Conservation (phyloP, 225 moss, liverwort and hornwort species). For the Sphagnum contortum region DNA sequence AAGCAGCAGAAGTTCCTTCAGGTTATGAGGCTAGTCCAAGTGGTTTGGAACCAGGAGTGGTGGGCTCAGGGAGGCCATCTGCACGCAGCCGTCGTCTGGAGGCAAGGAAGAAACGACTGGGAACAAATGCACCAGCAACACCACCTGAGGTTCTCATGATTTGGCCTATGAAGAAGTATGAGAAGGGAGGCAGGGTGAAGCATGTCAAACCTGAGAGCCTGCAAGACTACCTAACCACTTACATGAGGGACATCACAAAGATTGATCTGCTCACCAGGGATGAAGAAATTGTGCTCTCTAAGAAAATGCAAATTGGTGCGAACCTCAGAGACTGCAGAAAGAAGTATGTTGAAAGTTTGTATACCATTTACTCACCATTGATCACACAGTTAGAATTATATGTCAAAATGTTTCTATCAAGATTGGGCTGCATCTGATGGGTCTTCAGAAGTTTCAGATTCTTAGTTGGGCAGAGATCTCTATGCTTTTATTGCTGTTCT, state of each 20-base stretch:
- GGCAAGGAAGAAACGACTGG: constrained; percentile 67
- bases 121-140: constrained; percentile 35
- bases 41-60: constrained; percentile 22
- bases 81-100: constrained; percentile 83
- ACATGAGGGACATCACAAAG: constrained; percentile 84
- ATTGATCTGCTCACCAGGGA: constrained; percentile 83
- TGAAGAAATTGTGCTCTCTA: constrained; percentile 78
- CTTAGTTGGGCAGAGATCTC: too few species aligned
- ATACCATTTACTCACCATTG: neutral
- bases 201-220: constrained; percentile 58
- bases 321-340: constrained; percentile 57
- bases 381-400: too few species aligned
- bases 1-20: constrained; percentile 5
- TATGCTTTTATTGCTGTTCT: too few species aligned
- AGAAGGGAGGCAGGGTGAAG: constrained; percentile 55
- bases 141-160: constrained; percentile 69
- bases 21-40: constrained; percentile 17
- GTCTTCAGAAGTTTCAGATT: too few species aligned
- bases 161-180: constrained; percentile 52
- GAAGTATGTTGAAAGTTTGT: constrained; percentile 36
- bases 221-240: constrained; percentile 88
- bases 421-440: too few species aligned
- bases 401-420: too few species aligned
- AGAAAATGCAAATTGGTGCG: constrained; percentile 69
- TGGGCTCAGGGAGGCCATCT: constrained; percentile 77